Percentiles rank a stretch among this genome's conserved stretches.
Evolutionary conservation across 2,329 filamentous ascomycete species (phyloP).

Genomic region (Scleromitrula shiraiana): DNA sequence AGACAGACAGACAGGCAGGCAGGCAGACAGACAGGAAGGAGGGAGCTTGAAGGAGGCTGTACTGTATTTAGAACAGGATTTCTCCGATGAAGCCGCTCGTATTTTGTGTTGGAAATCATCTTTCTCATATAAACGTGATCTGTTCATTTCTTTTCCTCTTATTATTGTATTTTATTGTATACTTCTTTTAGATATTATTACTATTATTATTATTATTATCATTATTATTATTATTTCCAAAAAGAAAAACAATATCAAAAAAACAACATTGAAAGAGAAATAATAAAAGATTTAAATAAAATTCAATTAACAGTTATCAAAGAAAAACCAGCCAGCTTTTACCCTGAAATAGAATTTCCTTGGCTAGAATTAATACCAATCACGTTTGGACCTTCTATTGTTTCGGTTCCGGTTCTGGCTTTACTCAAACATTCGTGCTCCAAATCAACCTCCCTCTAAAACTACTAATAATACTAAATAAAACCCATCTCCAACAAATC

Average conservation of each 20-base stretch:
- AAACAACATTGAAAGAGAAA: too few species aligned
- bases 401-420: too few species aligned
- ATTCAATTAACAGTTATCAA: not conserved
- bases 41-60: too few species aligned
- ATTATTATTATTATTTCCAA: too few species aligned
- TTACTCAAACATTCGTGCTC: too few species aligned
- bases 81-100: conserved; percentile 9
- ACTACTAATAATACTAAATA: not conserved
- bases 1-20: too few species aligned
- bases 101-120: not conserved
- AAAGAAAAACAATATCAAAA: too few species aligned
- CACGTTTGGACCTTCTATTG: conserved; percentile 7
- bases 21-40: too few species aligned
- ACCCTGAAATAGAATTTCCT: conserved; percentile 1
- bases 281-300: too few species aligned
- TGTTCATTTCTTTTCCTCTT: not conserved
- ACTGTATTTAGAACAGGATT: conserved; percentile 5
- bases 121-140: not conserved
- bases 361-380: conserved; percentile 7
- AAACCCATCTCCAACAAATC: too few species aligned
- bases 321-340: not conserved
- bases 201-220: too few species aligned
- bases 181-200: not conserved
- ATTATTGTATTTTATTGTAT: not conserved
- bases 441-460: conserved; percentile 2